A percentile compares a stretch with the other conserved stretches of the same genome.
phyloP scores from a whole-genome alignment of 2,329 filamentous ascomycete species.

The Ophiostoma ips region DNA sequence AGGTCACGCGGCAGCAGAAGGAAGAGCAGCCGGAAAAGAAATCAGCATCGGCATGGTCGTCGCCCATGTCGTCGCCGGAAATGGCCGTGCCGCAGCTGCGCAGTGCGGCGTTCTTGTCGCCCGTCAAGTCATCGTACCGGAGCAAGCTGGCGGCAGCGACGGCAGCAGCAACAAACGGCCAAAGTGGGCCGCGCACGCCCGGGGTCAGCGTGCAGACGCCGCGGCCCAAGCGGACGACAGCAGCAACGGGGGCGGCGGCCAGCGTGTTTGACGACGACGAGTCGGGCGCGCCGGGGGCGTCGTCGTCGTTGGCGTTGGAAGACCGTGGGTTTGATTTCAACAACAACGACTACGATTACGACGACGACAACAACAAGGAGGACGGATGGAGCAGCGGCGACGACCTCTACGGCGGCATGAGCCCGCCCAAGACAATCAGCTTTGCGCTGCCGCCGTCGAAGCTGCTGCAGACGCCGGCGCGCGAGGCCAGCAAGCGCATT shows the following conservation, averaged over 20 bases:
- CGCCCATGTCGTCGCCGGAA: constrained; percentile 60
- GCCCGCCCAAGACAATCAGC: constrained; percentile 86
- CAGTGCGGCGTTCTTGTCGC: constrained; percentile 73
- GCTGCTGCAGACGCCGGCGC: constrained; percentile 70
- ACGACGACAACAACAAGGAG: constrained; percentile 22
- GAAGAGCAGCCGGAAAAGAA: constrained; percentile 25
- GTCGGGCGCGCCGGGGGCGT: neutral
- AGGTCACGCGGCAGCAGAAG: constrained; percentile 12
- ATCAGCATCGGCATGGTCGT: constrained; percentile 15
- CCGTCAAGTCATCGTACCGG: constrained; percentile 33
- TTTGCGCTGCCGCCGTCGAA: constrained; percentile 68
- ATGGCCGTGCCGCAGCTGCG: constrained; percentile 70
- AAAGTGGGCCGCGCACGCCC: constrained; percentile 48
- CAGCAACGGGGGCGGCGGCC: too few relatives aligned
- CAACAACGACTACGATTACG: neutral
- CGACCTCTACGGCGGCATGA: constrained; percentile 56
- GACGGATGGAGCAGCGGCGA: constrained; percentile 65
- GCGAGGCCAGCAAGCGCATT: constrained; percentile 68
- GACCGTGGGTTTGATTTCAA: neutral
- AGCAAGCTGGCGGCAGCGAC: constrained; percentile 29
- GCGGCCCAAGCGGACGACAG: constrained; percentile 24
- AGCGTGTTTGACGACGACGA: constrained; percentile 6
- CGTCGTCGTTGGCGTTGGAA: too few relatives aligned
- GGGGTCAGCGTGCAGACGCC: constrained; percentile 81
- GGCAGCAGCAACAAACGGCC: constrained; percentile 9